Evolutionary conservation across 2,329 filamentous ascomycete genomes (phyloP), one percentile per base, ranked within the genome.

Genomic region (Bipolaris gigantea): DNA sequence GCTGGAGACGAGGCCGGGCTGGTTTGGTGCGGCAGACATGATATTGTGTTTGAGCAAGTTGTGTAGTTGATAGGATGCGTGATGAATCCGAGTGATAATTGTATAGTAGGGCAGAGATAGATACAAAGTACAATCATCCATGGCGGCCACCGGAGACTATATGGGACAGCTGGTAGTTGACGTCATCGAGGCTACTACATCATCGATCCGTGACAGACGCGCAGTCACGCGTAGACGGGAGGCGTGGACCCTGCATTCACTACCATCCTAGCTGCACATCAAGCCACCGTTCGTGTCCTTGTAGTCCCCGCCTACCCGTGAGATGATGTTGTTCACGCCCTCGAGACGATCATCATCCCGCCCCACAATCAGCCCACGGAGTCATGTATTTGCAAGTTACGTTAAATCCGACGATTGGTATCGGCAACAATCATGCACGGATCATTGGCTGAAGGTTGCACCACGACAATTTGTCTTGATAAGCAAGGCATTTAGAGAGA

Each of bases 1-100:
- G 38, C 82, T 80, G 54, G 80, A 78, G 39, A 89, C 67, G 59
- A 90, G 84, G 40, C 85, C 81, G 18, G 86, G 83, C 56, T 84
- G 76, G 56, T 67, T 65, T 52, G 64, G 60, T 54, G 65, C 62
- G 50, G 62, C 59, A 5, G 69, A 67, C 66, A 68, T 69, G 30
- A 49, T 59, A 54, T 18, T 32, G 21, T 47, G 9, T 50, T 4
- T 50, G 33, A 15, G 19, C 6, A 7, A 27, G 23, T 1, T 5
- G 2, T n/a, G 15, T 3, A 27, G 18, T 3, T 33, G 0, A 43
- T 27, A 30, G 13, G 8, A 5, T 34, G 19, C 18, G 9, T 32
- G 25, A 3, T 32, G 21, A 25, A 40, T 10, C 11, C 25, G 21
- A 5, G 21, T 4, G 38, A 10, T 40, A 7, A 23, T 6, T 33